Percentiles rank a stretch among this genome's conserved stretches.
Conservation (phyloP, 1,284 basidiomycete genomes). For the Earliella scabrosa region DNA sequence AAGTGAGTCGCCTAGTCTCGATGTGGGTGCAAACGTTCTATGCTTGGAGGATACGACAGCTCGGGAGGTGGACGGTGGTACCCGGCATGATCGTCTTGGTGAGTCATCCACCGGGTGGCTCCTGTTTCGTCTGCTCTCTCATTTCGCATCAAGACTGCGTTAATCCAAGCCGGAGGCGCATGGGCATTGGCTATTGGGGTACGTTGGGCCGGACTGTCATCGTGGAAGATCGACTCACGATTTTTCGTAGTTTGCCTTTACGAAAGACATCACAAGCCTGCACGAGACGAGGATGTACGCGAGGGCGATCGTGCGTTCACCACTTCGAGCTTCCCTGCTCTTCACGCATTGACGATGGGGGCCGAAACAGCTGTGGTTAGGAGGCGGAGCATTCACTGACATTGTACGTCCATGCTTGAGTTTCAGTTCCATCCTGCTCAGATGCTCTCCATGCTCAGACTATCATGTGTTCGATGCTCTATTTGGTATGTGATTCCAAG, state of each 20-base stretch:
- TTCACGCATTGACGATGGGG: background rate
- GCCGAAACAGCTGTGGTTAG: background rate
- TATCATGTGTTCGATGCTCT: conserved; percentile 7
- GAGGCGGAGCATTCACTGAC: conserved; percentile 1
- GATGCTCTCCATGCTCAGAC: background rate
- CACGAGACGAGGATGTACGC: background rate
- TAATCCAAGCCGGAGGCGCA: conserved; percentile 1
- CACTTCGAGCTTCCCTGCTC: background rate
- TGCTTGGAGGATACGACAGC: conserved; percentile 18
- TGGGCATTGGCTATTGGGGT: conserved; percentile 1
- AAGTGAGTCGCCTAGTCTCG: background rate
- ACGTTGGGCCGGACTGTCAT: background rate
- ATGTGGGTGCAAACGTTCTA: conserved; percentile 18
- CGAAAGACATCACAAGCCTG: background rate
- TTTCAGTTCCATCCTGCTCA: background rate
- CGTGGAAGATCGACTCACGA: background rate
- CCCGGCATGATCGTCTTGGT: conserved; percentile 10
- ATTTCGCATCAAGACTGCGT: background rate
- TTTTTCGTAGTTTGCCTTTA: background rate
- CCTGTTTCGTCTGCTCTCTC: background rate
- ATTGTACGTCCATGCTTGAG: background rate
- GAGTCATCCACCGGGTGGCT: background rate
- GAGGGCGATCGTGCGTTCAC: background rate
- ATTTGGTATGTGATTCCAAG: background rate
- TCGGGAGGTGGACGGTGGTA: conserved; percentile 8